Conservation (phyloP, 2,329 filamentous ascomycete species). For the Purpureocillium takamizusanense region DNA sequence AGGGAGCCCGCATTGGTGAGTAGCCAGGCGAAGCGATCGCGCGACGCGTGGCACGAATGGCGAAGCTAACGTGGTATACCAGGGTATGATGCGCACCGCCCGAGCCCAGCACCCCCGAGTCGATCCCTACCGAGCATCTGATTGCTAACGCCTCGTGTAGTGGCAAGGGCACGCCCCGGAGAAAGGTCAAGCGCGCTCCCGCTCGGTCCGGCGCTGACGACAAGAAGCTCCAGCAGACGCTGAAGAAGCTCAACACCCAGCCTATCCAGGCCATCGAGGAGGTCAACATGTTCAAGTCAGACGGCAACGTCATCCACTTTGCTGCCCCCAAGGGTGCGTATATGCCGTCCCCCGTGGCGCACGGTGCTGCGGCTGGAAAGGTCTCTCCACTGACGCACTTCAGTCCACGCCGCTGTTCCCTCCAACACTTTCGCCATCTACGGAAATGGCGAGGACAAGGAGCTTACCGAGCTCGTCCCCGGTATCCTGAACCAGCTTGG, state of each 20-base stretch:
- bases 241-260: constrained; percentile 99
- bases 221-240: constrained; percentile 95
- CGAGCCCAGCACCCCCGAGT: not conserved
- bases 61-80: not conserved
- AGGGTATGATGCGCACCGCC: constrained; percentile 26
- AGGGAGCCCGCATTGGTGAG: constrained; percentile 57
- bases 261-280: constrained; percentile 99
- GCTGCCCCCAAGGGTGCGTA: constrained; percentile 87
- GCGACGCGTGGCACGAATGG: not conserved
- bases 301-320: constrained; percentile 99
- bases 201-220: constrained; percentile 89
- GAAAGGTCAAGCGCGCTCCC: constrained; percentile 97
- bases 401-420: constrained; percentile 93
- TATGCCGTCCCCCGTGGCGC: constrained; percentile 7
- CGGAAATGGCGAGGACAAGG: constrained; percentile 97
- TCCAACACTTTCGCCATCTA: constrained; percentile 99
- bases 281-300: constrained; percentile 99
- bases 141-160: constrained; percentile 31
- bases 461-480: constrained; percentile 97
- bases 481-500: constrained; percentile 99
- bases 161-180: constrained; percentile 95
- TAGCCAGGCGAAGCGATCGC: constrained; percentile 13
- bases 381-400: constrained; percentile 1
- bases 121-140: constrained; percentile 4
- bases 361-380: not conserved